These are phyloP conservation scores for Chionographis japonica DNA, from an alignment of 106 monocot species.

Conservation along the genomic window DNA sequence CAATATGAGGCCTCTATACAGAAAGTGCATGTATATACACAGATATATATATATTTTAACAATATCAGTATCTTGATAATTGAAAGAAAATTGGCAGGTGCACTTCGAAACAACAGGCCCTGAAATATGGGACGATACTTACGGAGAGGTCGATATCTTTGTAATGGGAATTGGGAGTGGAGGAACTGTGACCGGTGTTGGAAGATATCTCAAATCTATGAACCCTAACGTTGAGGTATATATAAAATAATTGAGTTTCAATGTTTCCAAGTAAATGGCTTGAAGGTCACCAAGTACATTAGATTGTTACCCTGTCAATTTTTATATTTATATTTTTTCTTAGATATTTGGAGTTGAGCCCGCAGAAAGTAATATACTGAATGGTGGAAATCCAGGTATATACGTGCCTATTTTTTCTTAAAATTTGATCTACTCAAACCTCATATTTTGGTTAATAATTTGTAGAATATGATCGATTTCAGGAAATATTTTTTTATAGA, in stretches of 20 bases:
- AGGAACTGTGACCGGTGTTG: constrained; percentile 85
- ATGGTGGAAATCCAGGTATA: constrained; percentile 94
- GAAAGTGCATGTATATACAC: too few relatives aligned
- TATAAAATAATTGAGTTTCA: neutral
- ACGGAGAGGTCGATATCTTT: constrained; percentile 78
- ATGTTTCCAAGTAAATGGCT: neutral
- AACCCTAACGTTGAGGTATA: constrained; percentile 82
- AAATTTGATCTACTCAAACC: too few relatives aligned
- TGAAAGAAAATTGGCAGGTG: constrained; percentile 24
- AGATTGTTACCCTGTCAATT: neutral
- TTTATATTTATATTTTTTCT: neutral
- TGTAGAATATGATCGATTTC: too few relatives aligned
- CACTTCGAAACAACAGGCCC: constrained; percentile 94
- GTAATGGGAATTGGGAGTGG: constrained; percentile 94
- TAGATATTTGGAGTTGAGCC: constrained; percentile 97
- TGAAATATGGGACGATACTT: constrained; percentile 85
- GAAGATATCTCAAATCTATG: constrained; percentile 76
- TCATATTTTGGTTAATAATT: too few relatives aligned
- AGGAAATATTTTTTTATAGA: too few relatives aligned
- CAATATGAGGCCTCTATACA: too few relatives aligned
- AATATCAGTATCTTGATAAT: too few relatives aligned
- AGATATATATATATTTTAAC: too few relatives aligned
- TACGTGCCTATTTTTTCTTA: neutral
- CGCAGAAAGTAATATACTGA: constrained; percentile 88
- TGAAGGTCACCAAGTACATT: neutral